These are phyloP conservation scores for Ettlia oleoabundans DNA, from an alignment of 139 green algal genomes.

Conservation along the genomic window DNA sequence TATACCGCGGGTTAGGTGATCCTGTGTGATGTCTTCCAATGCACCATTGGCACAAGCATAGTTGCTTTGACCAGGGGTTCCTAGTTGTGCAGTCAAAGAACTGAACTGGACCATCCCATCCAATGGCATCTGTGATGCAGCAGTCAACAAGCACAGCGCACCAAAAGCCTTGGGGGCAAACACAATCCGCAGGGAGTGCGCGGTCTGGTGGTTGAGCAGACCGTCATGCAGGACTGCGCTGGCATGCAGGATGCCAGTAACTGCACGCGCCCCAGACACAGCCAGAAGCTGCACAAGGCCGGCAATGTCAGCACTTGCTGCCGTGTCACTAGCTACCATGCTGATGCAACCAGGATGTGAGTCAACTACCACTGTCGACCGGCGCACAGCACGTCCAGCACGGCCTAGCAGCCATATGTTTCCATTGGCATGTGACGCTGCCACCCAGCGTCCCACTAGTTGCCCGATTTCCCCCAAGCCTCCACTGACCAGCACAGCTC, in stretches of 20 bases:
- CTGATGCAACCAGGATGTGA: neutral
- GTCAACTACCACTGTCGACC: neutral
- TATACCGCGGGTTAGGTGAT: neutral
- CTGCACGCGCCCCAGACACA: neutral
- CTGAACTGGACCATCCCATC: conserved; percentile 56
- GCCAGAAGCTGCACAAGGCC: neutral
- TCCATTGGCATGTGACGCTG: neutral
- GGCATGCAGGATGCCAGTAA: conserved; percentile 61
- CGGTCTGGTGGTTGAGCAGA: conserved; percentile 57
- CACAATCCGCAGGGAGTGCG: conserved; percentile 42
- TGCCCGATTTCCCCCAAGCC: conserved; percentile 45
- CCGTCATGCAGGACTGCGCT: conserved; percentile 70
- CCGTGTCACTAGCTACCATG: conserved; percentile 5
- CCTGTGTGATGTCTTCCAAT: conserved; percentile 54
- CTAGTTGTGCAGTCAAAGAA: conserved; percentile 70
- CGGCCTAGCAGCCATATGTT: conserved; percentile 47
- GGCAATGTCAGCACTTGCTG: neutral
- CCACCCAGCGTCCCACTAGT: conserved; percentile 70
- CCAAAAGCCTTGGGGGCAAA: conserved; percentile 61
- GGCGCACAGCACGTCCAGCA: conserved; percentile 21
- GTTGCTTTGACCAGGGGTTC: conserved; percentile 73
- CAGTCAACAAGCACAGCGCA: neutral
- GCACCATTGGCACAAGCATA: conserved; percentile 78
- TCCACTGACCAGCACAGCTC: conserved; percentile 37
- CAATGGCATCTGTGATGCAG: conserved; percentile 30